Conservation (phyloP, 2,329 filamentous ascomycete genomes). For the Blumeria graminis region DNA sequence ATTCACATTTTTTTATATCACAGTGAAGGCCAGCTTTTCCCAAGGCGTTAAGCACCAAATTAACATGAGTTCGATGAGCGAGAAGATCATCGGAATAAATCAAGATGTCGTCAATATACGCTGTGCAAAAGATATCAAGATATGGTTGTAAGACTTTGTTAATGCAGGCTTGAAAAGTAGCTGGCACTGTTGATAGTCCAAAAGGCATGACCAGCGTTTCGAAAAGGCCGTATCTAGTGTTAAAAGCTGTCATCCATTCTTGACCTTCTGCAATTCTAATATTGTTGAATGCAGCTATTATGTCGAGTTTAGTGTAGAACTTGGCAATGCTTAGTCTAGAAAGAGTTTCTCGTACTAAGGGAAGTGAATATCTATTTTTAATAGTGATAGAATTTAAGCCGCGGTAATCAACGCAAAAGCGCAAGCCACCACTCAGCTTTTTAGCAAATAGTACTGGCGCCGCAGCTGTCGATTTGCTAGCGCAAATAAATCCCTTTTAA, state of each 20-base stretch:
- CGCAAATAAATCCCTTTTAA: not conserved
- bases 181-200: not conserved
- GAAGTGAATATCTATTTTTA: not conserved
- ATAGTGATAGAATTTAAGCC: not conserved
- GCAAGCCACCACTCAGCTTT: not conserved
- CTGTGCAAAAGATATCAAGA: not conserved
- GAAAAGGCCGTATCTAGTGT: not conserved
- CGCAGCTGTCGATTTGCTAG: not conserved
- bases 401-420: not conserved
- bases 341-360: not conserved
- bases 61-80: no score
- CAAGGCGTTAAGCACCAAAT: no score
- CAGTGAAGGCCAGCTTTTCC: no score
- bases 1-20: no score
- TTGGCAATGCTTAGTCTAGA: not conserved
- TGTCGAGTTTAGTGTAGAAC: constrained; percentile 1
- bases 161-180: not conserved
- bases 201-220: constrained; percentile 2
- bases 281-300: not conserved
- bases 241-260: not conserved
- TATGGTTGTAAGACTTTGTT: not conserved
- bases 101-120: no score
- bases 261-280: not conserved
- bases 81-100: no score
- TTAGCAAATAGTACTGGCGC: not conserved